Base-by-base conservation (phyloP, 306 rosid genomes). In the Cicer arietinum region DNA sequence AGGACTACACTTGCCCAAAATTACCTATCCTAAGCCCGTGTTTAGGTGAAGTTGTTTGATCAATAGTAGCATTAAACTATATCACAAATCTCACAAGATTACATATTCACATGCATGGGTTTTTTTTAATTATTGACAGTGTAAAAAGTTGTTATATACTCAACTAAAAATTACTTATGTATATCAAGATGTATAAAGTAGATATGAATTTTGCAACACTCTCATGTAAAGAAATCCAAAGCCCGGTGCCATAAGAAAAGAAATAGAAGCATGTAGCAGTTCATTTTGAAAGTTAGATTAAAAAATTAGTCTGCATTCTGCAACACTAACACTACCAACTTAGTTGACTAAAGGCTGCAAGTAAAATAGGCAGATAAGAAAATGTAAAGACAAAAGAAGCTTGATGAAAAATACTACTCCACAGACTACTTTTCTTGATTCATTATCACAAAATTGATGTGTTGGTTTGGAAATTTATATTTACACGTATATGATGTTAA, bases 401-500 rank as follows among this genome's bases (percentile, higher is more conserved):
- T 71, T 45, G 51, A 77, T 42, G 53, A 81, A 67, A 45, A 56
- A 40, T 80, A 78, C 41, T 48, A 0, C 41, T 48, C 0, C 79
- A 45, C 37, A 17, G 69, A 76, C 42, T 43, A 80, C 59, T 67
- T 74, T 80, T 39, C 75, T 37, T 40, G 45, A 69, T 45, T 61
- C 37, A 65, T 47, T 53, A 69, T 60, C 77, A 82, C 78, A 85
- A 90, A 85, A 82, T 68, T 82, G 81, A 70, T 59, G 73, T 82
- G 80, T 84, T 75, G 76, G 79, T 77, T 10, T 66, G 58, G 41
- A 85, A 79, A 76, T 68, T 47, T 47, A 78, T 65, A 89, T 91
- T 81, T 85, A 86, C 97, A 81, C 37, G 84, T 83, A 82, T 80
- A 64, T 7, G 74, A 52, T 67, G 74, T 53, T 77, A 81, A 37